Base-by-base conservation (phyloP, 805 yeast species). In the Saccharomycopsis lassenensis region DNA sequence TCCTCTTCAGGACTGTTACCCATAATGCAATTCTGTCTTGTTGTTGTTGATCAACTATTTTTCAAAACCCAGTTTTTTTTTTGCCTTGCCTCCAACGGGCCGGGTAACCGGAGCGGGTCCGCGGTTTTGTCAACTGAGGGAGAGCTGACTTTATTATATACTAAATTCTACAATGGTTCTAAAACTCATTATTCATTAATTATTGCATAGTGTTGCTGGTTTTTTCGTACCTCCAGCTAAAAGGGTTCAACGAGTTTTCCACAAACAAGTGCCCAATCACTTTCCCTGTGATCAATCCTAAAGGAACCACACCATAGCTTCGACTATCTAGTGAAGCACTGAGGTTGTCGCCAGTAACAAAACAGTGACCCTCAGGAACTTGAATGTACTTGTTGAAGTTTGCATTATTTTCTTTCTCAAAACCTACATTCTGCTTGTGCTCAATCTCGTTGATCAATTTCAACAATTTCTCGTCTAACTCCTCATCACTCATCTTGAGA, bases 261-360 rank as follows among this genome's bases (percentile, higher is more conserved):
- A 68, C 70, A 48, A 69, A 68, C 50, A 69, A 63, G 5, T 80
- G 89, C 5, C 84, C 89, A 4, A 79, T 67, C 10, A 91, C 76
- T 51, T 84, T 87, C 1, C 97, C 99, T 47, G 77, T 76, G 3
- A 91, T 76, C 26, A 91, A 59, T 0, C 77, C 97, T 75, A 85
- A 64, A 2, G 98, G 97, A 24, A 91, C 60, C n/a, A 78, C 84
- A 25, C 87, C 82, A 52, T 91, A 91, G 0, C 84, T 73, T 46
- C 98, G 63, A 4, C 95, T 84, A 50, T 91, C 99, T 32, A 87
- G 61, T 15, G 95, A 83, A 46, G 78, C 85, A 19, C 84, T 69
- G 39, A 89, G 57, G 52, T 91, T 91, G 52, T 91, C 99, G 2
- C 99, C 99, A 0, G 96, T 85, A 3, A 87, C 78, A 97, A 97